A percentile compares a stretch with the other conserved stretches of the same genome.
These are phyloP conservation scores for Cutaneotrichosporon dermatis DNA, from an alignment of 1,284 basidiomycete species.

Conservation along the genomic window DNA sequence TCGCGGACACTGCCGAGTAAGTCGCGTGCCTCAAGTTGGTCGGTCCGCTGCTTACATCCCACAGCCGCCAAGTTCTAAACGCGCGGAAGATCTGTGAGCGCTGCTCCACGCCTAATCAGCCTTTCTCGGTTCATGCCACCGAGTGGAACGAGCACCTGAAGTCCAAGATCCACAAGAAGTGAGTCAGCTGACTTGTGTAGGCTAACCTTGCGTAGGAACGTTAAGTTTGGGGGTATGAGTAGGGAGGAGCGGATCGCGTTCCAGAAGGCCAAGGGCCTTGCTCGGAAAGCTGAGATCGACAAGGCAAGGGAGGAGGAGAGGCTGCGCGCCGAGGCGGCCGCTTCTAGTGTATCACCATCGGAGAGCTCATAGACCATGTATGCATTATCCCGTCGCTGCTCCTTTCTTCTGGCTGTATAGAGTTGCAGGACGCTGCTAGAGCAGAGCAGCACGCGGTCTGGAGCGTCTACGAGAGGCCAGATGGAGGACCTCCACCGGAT, in stretches of 20 bases:
- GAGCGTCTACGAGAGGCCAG: no score
- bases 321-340: no score
- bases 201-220: conserved; percentile 1
- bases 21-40: conserved; percentile 3
- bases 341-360: neutral
- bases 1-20: conserved; percentile 49
- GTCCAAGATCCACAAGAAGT: conserved; percentile 58
- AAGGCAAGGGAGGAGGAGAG: conserved; percentile 9
- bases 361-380: neutral
- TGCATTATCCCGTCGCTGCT: no score
- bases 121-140: conserved; percentile 67
- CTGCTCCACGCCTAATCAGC: conserved; percentile 65
- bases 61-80: conserved; percentile 57
- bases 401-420: no score
- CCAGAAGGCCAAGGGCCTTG: conserved; percentile 19
- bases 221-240: conserved; percentile 1
- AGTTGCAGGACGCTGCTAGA: no score
- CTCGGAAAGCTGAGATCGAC: conserved; percentile 16
- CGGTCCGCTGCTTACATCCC: neutral
- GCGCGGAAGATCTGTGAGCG: conserved; percentile 63
- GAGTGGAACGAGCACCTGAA: conserved; percentile 64
- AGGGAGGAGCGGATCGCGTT: conserved; percentile 25
- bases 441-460: no score
- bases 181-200: conserved; percentile 7
- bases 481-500: no score